Conservation (phyloP, 2,329 filamentous ascomycete genomes). For the Rutstroemia sp. region DNA sequence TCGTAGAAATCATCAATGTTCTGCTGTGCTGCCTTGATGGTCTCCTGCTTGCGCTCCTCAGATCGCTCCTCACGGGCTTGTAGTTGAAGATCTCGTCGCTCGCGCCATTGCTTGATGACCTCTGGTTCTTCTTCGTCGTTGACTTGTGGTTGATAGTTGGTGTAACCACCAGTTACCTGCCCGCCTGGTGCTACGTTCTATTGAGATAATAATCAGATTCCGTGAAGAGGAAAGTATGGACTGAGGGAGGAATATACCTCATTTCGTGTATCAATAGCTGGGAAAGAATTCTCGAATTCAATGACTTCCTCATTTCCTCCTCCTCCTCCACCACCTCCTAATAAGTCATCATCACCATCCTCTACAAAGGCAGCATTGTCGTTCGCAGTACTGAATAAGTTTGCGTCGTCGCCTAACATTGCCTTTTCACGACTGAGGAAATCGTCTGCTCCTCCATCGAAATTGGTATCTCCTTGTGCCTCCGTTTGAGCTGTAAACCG, state of each 20-base stretch:
- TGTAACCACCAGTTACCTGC: slow-evolving; percentile 64
- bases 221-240: background rate
- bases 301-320: slow-evolving; percentile 30
- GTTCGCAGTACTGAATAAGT: slow-evolving; percentile 75
- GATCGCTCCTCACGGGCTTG: slow-evolving; percentile 81
- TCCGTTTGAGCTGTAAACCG: slow-evolving; percentile 57
- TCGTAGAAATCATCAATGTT: slow-evolving; percentile 99
- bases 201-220: background rate
- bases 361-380: slow-evolving; percentile 61
- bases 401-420: slow-evolving; percentile 84
- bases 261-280: slow-evolving; percentile 62
- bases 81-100: slow-evolving; percentile 76
- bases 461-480: slow-evolving; percentile 39
- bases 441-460: slow-evolving; percentile 59
- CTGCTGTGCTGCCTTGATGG: slow-evolving; percentile 79
- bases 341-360: slow-evolving; percentile 62
- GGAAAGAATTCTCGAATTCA: slow-evolving; percentile 83
- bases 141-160: slow-evolving; percentile 29
- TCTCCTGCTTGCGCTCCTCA: slow-evolving; percentile 73
- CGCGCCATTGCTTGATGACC: slow-evolving; percentile 86
- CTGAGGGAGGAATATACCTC: slow-evolving; percentile 45
- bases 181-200: slow-evolving; percentile 68
- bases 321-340: slow-evolving; percentile 54
- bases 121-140: slow-evolving; percentile 77
- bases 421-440: slow-evolving; percentile 88